Base-by-base conservation (phyloP, 2,329 filamentous ascomycete genomes). In the Fusarium zealandicum region DNA sequence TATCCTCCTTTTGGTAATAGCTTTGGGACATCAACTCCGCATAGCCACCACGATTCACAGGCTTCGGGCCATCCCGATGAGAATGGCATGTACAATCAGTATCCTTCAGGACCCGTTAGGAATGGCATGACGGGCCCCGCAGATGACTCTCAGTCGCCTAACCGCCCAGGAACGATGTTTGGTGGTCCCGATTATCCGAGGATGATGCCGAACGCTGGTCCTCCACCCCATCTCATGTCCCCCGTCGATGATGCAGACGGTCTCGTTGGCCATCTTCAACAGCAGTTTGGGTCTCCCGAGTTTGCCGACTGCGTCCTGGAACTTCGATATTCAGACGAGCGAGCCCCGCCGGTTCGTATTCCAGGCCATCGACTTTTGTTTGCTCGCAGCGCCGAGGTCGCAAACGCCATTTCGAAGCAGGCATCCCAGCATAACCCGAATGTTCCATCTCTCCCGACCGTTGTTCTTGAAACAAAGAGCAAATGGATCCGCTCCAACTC, bases 41-140 rank as follows among this genome's bases (percentile, higher is more conserved):
- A 83, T 57, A 87, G 83, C 69, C 85, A 84, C 64, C 84, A 85
- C 49, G 84, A 80, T 30, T 87, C 85, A 3, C 84, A 86, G 55
- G 78, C 82, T 30, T 85, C 84, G 2, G 76, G 72, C 5, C 77
- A 78, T 36, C 76, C 73, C 13, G 79, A 79, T 32, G 79, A 81
- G 11, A 75, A 72, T 25, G 75, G 73, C 50, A 69, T 76, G 47
- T 75, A 72, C 46, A 73, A 70, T 20, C 78, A 76, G 54, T 76
- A 74, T 33, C 66, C 72, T 42, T 65, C 74, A 22, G 73, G 70
- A 20, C 75, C 73, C 20, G 72, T 70, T 35, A 73, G 74, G n/a
- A 81, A 74, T 32, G 74, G 74, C 6, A 61, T 55, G 1, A 50
- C 59, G 14, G 67, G 65, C 3, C 63, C 61, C 6, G 64, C 65